Base-by-base conservation (phyloP, 768 basidiomycete species). In the Cystobasidium tubakii region DNA sequence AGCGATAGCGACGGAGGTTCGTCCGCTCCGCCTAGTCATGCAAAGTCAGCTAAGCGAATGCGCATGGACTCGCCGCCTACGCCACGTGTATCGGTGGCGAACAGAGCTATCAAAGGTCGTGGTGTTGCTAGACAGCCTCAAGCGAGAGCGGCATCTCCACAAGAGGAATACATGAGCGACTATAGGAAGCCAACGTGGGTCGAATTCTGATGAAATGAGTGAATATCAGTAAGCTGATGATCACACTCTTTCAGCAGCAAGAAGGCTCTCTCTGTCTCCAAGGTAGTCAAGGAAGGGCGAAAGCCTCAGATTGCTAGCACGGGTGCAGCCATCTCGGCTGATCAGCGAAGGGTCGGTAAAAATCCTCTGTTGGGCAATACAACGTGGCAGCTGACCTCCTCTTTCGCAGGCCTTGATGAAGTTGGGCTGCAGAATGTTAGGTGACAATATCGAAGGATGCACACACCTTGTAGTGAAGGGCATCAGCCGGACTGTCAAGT, bases 401-500 rank as follows among this genome's bases (percentile, higher is more conserved):
- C 7, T 57, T n/a, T n/a, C 23, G 23, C 63, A 92, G 91, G 81
- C 81, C 1, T 80, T 94, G 42, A 81, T 80, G 0, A 87, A 86
- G 77, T 80, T 93, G 0, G 92, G 91, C 0, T 88, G 86, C 9
- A 87, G 85, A 75, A 82, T 87, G 73, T 86, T 87, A 13, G 66
- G 39, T 9, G 84, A 84, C 1, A 85, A 86, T 39, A 83, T 88
- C 0, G 78, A 80, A 0, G 87, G 91, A 67, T 91, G 89, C 77
- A 95, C 91, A 0, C 90, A 94, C 81, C 84, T 96, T 15, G 81
- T 95, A 60, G 86, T 87, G 12, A 85, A 85, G 39, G 83, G 84
- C 31, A 83, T 94, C 29, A 86, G 88, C 4, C 86, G 92, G 3
- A 95, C 93, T 0, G 90, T 92, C 79, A 96, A 95, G 80, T 89